Percentiles rank a stretch among this genome's conserved stretches.
Evolutionary conservation across 2,329 filamentous ascomycete genomes (phyloP).

Genomic region (Verticillium albo-atrum): DNA sequence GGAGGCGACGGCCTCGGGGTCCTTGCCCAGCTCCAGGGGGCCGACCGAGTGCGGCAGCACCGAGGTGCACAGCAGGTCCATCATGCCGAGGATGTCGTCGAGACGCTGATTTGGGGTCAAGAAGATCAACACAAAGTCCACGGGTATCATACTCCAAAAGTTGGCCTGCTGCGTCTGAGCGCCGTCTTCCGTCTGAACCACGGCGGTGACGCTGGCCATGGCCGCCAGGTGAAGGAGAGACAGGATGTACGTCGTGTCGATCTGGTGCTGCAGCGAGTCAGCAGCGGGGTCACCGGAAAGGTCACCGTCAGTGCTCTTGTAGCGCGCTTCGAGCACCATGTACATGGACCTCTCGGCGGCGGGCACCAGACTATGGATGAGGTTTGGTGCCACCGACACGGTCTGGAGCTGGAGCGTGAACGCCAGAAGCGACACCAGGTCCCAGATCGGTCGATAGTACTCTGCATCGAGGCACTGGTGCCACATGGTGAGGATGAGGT

Average conservation of each 20-base stretch:
- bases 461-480: conserved; percentile 60
- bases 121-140: conserved; percentile 62
- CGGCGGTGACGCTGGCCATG: conserved; percentile 49
- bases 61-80: conserved; percentile 64
- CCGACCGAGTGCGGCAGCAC: conserved; percentile 61
- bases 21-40: conserved; percentile 47
- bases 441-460: conserved; percentile 57
- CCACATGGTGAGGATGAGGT: conserved; percentile 64
- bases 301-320: conserved; percentile 44
- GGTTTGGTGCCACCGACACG: conserved; percentile 50
- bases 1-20: conserved; percentile 36
- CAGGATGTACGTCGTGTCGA: conserved; percentile 61
- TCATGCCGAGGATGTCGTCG: conserved; percentile 57
- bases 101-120: conserved; percentile 63
- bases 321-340: conserved; percentile 52
- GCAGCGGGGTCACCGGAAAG: conserved; percentile 22
- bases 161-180: conserved; percentile 26
- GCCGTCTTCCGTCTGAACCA: conserved; percentile 21
- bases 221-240: conserved; percentile 61
- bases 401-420: conserved; percentile 62
- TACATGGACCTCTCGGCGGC: conserved; percentile 56
- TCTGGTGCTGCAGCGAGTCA: conserved; percentile 41
- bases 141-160: conserved; percentile 66
- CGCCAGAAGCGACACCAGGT: conserved; percentile 60
- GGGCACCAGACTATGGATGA: conserved; percentile 54